Evolutionary conservation across 179 eudicot genomes (phyloP).

Genomic region (Camellia oleifera): DNA sequence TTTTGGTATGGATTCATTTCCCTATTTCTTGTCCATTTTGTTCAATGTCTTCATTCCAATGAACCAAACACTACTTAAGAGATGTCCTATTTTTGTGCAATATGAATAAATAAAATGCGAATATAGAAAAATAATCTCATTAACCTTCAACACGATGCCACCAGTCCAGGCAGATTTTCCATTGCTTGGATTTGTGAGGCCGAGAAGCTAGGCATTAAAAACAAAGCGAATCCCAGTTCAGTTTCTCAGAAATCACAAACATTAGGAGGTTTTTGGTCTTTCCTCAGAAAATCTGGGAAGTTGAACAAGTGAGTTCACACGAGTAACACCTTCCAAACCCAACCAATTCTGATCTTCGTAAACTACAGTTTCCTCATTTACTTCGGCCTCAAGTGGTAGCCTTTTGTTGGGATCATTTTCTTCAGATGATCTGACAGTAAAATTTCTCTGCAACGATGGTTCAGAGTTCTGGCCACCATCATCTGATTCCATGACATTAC

Average conservation of each 20-base stretch:
- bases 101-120: background rate
- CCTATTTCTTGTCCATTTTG: no score
- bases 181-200: constrained; percentile 6
- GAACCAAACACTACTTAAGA: background rate
- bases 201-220: constrained; percentile 3
- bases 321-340: constrained; percentile 82
- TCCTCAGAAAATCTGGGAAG: constrained; percentile 88
- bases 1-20: no score
- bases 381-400: constrained; percentile 27
- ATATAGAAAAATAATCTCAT: background rate
- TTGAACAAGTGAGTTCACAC: constrained; percentile 87
- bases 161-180: background rate
- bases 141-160: background rate
- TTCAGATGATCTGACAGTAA: constrained; percentile 60
- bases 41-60: background rate
- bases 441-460: constrained; percentile 68
- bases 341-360: constrained; percentile 75
- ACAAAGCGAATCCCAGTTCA: background rate
- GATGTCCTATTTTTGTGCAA: background rate
- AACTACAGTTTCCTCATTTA: constrained; percentile 39
- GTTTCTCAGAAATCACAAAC: constrained; percentile 21
- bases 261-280: constrained; percentile 41
- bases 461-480: constrained; percentile 62
- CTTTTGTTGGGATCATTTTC: constrained; percentile 40
- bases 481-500: constrained; percentile 48